Base-by-base conservation (phyloP, 2,329 filamentous ascomycete genomes). In the Fusarium hostae region DNA sequence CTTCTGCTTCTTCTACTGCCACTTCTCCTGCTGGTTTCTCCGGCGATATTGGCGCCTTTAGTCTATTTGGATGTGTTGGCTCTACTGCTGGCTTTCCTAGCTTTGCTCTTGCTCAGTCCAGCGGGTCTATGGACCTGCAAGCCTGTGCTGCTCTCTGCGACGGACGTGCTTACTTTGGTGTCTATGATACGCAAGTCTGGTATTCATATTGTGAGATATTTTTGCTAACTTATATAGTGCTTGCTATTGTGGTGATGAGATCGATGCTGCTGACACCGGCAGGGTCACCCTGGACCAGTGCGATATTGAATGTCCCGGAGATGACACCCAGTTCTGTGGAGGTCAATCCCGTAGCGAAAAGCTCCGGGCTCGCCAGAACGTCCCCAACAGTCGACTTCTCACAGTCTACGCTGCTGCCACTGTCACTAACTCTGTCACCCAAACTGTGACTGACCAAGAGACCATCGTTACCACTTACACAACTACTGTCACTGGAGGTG, bases 131-230 rank as follows among this genome's bases (percentile, higher is more conserved):
- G 75, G 73, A 66, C n/a, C 51, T 79, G 18, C 66, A 79, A 7
- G 30, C 66, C 4, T 80, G 79, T 52, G 71, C 70, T 20, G 51
- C 61, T n/a, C 70, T 65, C 50, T 80, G 79, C 28, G 41, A 55
- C 1, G 65, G 65, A n/a, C 62, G 57, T 12, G 54, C 50, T n/a
- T 75, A 74, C 70, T 78, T 80, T 51, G 79, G 75, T 48, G 63
- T 74, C 43, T 59, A 68, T 47, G 63, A 72, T 44, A 73, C 57
- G 78, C 79, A 40, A 75, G 77, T 71, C 18, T 10, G 7, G 12
- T 34, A 10, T 15, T 9, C 2, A 2, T 24, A 22, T 16, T 6
- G 0, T 0, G 22, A 48, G 3, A 4, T 10, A 1, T 12, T 34
- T 9, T 12, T 35, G 5, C 9, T 9, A 15, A 18, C 7, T 7